These are phyloP conservation scores for Chenopodium album DNA, from an alignment of 148 eudicot species.

Conservation along the genomic window DNA sequence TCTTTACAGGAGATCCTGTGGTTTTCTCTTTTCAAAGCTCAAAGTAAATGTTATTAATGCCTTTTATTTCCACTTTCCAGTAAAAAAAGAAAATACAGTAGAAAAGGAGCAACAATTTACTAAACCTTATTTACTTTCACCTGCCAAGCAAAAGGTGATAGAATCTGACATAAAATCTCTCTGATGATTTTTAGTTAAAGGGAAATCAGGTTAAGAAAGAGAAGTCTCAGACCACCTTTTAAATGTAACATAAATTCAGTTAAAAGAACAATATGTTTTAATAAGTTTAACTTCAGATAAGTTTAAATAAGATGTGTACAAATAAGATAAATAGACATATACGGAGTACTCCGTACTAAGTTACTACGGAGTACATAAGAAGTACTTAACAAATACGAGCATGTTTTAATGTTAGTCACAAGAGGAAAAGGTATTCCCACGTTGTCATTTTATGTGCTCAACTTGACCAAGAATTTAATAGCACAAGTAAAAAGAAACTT, in stretches of 20 bases:
- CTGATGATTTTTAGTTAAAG: not conserved
- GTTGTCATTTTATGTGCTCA: too few relatives aligned
- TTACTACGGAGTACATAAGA: too few relatives aligned
- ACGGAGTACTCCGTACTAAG: too few relatives aligned
- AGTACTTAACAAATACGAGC: too few relatives aligned
- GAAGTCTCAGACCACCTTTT: not conserved
- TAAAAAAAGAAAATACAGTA: not conserved
- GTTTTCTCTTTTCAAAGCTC: not conserved
- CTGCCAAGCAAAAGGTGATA: not conserved
- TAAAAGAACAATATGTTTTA: too few relatives aligned
- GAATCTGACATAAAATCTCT: slow-evolving; percentile 11
- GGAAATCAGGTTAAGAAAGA: not conserved
- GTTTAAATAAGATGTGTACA: too few relatives aligned
- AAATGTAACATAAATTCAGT: not conserved
- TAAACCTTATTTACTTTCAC: not conserved
- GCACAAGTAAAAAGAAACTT: too few relatives aligned
- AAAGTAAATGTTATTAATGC: not conserved
- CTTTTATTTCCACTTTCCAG: not conserved
- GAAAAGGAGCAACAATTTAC: not conserved
- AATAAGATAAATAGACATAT: too few relatives aligned
- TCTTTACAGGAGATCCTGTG: not conserved
- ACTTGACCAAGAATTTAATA: too few relatives aligned
- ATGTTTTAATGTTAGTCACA: not conserved
- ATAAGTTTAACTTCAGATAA: too few relatives aligned
- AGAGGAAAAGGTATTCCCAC: not conserved